phyloP scores from a whole-genome alignment of 2,329 filamentous ascomycete genomes.

The Lachnellula hyalina region DNA sequence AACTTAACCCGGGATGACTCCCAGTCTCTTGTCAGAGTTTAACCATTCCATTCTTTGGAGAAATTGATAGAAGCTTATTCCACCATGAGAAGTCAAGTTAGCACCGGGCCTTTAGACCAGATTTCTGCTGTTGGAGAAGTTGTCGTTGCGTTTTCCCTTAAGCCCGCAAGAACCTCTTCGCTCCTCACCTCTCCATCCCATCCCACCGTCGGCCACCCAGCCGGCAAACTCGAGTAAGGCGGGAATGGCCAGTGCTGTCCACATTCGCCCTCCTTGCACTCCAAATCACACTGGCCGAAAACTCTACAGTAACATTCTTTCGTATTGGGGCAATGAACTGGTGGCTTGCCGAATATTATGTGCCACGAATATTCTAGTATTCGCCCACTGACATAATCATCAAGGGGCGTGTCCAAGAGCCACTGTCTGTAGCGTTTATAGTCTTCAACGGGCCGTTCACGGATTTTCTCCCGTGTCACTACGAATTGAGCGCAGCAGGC shows the following conservation, averaged over 20 bases:
- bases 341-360: constrained; percentile 51
- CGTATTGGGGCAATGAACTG: constrained; percentile 56
- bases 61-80: too few species aligned
- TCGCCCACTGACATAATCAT: constrained; percentile 50
- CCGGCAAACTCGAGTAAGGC: constrained; percentile 49
- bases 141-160: background rate
- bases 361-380: constrained; percentile 63
- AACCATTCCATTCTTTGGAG: too few species aligned
- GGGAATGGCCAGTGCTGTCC: constrained; percentile 54
- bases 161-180: background rate
- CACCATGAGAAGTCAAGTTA: too few species aligned
- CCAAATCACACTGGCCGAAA: constrained; percentile 51
- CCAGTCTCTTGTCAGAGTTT: too few species aligned
- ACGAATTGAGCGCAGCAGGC: constrained; percentile 61
- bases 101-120: too few species aligned
- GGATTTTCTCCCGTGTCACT: constrained; percentile 47
- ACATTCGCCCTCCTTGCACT: constrained; percentile 46
- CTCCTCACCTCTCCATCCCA: constrained; percentile 41
- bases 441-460: constrained; percentile 41
- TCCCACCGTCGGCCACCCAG: constrained; percentile 56
- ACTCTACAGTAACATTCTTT: constrained; percentile 61
- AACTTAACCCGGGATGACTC: too few species aligned
- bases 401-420: constrained; percentile 49
- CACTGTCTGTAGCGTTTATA: constrained; percentile 53
- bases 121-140: too few species aligned